Base-by-base conservation (phyloP, 371 early-diverging fungal species). In the Mucor mucedo region DNA sequence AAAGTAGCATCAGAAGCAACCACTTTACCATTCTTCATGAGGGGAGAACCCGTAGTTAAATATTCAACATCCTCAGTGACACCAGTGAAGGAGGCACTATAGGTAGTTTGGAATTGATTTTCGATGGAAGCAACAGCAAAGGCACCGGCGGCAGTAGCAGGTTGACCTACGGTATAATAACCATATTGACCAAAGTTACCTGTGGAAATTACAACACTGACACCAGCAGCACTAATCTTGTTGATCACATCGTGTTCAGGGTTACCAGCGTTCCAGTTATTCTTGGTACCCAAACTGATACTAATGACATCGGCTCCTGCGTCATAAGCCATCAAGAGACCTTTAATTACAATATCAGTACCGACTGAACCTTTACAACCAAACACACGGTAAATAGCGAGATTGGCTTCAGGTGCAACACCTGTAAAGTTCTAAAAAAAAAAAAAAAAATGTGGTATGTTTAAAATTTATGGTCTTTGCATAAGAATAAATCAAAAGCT, bases 81-180 rank as follows among this genome's bases (percentile, higher is more conserved):
- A 47, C 66, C 68, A 38, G 66, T 68, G 9, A 64, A 66, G 7
- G 50, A 50, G 16, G 69, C 61, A 16, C 38, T 40, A 27, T 63
- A 49, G 14, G 63, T 30, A 11, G 54, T 44, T 39, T 55, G 50
- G 39, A 63, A 66, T 28, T 39, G 44, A 38, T 77, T 84, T 53
- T 89, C 87, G 53, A 88, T 66, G 11, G 89, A 86, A 14, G 84
- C 90, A 39, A 90, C 85, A 53, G 78, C 76, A 58, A 87, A 73
- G 10, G 80, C 86, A n/a, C 68, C 67, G 8, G 32, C 40, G 6
- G 82, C 73, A 16, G 85, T 79, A 42, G 78, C 80, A 10, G 91
- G 91, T 10, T 79, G 53, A 16, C 76, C 70, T 2, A 76, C 70
- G 13, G 78, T 70, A 54, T 60, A 83, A 45, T 80, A 53, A 11